Evolutionary conservation across 352 stramenopile genomes (phyloP).

Genomic region (Phytophthora syringae): DNA sequence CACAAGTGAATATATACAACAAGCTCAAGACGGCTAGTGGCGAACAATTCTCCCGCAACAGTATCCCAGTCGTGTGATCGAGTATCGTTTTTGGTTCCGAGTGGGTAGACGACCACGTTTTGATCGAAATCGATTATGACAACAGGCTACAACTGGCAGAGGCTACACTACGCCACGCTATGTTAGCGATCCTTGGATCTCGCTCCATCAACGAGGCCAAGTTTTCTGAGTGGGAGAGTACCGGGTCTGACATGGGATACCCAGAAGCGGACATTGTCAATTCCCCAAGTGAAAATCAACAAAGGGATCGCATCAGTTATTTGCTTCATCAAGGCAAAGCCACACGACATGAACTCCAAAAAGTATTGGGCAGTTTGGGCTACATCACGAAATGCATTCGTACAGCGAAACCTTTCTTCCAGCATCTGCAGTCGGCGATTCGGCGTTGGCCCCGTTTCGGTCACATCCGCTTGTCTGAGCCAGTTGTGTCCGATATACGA

Average conservation of each 20-base stretch:
- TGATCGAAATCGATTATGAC: conserved; percentile 17
- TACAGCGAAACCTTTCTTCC: no score
- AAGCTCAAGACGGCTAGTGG: no score
- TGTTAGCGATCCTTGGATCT: conserved; percentile 26
- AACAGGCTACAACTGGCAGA: conserved; percentile 3
- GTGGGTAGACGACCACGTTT: conserved; percentile 39
- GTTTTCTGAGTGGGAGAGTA: conserved; percentile 20
- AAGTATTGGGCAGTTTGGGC: no score
- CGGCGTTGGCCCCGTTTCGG: no score
- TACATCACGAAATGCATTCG: no score
- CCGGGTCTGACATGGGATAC: conserved; percentile 15
- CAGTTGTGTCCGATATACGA: no score
- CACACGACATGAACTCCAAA: no score
- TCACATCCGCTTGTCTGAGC: no score
- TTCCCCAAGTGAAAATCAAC: conserved; percentile 9
- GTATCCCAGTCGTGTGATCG: no score
- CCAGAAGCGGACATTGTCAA: not conserved
- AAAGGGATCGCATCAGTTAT: not conserved
- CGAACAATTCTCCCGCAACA: conserved; percentile 2
- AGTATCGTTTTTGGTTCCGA: conserved; percentile 37
- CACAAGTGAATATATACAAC: no score
- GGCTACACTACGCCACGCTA: conserved; percentile 6
- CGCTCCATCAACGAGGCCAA: conserved; percentile 31
- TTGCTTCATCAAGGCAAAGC: no score
- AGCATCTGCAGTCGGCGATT: no score